Evolutionary conservation across 2,329 filamentous ascomycete genomes (phyloP).

Genomic region (Aspergillus fructus): DNA sequence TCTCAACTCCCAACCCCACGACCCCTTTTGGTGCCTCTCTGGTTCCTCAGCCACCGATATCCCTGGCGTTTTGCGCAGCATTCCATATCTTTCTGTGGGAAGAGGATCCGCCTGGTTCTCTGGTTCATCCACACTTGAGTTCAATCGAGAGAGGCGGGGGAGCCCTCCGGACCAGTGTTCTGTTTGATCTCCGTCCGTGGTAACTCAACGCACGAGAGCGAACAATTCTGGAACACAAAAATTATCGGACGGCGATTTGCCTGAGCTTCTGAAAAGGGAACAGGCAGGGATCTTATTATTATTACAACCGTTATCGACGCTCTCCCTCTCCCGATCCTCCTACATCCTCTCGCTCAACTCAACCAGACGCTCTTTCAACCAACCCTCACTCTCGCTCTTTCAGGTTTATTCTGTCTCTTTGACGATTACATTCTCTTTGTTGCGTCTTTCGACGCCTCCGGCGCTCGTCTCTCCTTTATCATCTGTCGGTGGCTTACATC

Average conservation of each 20-base stretch:
- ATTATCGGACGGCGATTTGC: background rate
- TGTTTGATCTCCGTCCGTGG: constrained; percentile 19
- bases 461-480: constrained; percentile 6
- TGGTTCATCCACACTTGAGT: background rate
- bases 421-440: constrained; percentile 9
- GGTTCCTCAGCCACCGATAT: constrained; percentile 1
- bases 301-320: background rate
- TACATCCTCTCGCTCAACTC: background rate
- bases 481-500: constrained; percentile 10
- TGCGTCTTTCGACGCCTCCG: background rate
- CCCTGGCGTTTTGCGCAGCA: background rate
- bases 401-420: background rate
- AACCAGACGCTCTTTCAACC: background rate
- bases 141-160: constrained; percentile 16
- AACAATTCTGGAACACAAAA: constrained; percentile 6
- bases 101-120: constrained; percentile 2
- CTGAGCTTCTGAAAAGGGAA: constrained; percentile 2
- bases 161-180: constrained; percentile 12
- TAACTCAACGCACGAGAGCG: constrained; percentile 12
- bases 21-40: background rate
- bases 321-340: background rate
- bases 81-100: background rate
- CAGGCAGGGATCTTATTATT: constrained; percentile 1
- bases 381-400: constrained; percentile 4
- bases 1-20: background rate